Evolutionary conservation across 306 rosid species (phyloP).

Genomic region (Castanea sativa): DNA sequence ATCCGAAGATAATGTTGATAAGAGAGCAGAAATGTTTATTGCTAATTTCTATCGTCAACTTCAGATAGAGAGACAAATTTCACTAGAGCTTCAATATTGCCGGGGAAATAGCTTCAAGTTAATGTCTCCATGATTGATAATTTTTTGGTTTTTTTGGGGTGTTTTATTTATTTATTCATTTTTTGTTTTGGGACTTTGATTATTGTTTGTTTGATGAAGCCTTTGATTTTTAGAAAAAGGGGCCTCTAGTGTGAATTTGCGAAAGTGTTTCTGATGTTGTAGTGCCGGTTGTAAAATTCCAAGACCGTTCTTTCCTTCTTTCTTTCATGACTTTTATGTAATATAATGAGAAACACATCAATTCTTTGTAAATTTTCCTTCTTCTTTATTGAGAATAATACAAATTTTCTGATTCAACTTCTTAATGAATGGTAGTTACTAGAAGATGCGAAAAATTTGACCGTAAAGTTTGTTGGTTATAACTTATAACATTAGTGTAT

Average conservation of each 20-base stretch:
- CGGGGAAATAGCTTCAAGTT: conserved; percentile 37
- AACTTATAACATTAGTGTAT: no score
- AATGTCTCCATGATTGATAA: conserved; percentile 21
- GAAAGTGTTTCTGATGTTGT: no score
- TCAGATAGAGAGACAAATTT: conserved; percentile 71
- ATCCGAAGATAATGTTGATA: conserved; percentile 69
- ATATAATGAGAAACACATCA: no score
- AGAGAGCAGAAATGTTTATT: conserved; percentile 68
- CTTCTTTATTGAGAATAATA: no score
- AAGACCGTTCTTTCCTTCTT: no score
- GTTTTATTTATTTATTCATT: background rate
- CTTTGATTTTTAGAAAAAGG: conserved; percentile 2
- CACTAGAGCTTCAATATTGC: conserved; percentile 57
- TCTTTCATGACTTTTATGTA: no score
- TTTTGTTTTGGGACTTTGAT: background rate
- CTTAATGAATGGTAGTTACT: no score
- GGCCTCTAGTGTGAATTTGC: background rate
- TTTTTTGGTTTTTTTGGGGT: background rate
- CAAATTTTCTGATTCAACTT: no score
- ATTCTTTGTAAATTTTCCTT: no score
- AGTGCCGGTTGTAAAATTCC: no score
- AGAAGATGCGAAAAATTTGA: no score
- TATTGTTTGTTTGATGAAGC: conserved; percentile 10
- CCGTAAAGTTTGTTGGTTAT: no score
- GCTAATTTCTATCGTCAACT: conserved; percentile 68